phyloP scores from a whole-genome alignment of 2,329 filamentous ascomycete genomes.

The Shiraia sp. region DNA sequence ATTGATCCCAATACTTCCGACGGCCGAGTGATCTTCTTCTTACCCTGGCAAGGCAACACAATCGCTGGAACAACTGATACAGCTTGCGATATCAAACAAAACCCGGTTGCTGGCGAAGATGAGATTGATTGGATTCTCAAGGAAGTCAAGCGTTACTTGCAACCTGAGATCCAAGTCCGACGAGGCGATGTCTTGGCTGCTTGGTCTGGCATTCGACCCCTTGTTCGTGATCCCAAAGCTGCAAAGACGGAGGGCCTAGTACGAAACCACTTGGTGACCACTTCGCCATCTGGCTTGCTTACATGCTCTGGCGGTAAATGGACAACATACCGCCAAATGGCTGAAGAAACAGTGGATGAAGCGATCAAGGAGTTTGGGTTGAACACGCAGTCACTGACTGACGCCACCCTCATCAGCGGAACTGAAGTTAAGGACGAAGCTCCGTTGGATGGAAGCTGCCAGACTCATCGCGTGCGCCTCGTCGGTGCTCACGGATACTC shows the following conservation, averaged over 20 bases:
- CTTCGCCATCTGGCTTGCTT: conserved; percentile 77
- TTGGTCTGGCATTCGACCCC: conserved; percentile 84
- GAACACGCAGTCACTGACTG: conserved; percentile 58
- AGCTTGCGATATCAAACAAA: conserved; percentile 70
- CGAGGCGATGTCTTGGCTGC: conserved; percentile 86
- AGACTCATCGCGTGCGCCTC: conserved; percentile 80
- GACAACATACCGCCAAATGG: conserved; percentile 94
- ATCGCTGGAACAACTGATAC: conserved; percentile 88
- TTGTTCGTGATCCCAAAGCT: conserved; percentile 84
- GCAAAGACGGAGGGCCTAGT: conserved; percentile 86
- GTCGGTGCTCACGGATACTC: conserved; percentile 85
- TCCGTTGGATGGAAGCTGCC: conserved; percentile 72
- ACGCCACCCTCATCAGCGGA: conserved; percentile 69
- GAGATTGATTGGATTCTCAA: conserved; percentile 87
- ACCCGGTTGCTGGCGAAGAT: conserved; percentile 78
- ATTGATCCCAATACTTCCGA: conserved; percentile 87
- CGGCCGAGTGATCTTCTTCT: conserved; percentile 88
- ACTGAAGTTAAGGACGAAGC: conserved; percentile 74
- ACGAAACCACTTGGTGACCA: conserved; percentile 80
- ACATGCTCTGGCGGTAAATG: conserved; percentile 90
- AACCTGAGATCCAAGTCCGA: conserved; percentile 82
- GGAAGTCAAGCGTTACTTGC: conserved; percentile 80
- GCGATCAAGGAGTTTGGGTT: conserved; percentile 72
- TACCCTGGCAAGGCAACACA: conserved; percentile 91
- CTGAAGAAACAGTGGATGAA: conserved; percentile 84